Evolutionary conservation across 2,329 filamentous ascomycete species (phyloP), one percentile per base, ranked within the genome.

Genomic region (Plectosphaerella plurivora): DNA sequence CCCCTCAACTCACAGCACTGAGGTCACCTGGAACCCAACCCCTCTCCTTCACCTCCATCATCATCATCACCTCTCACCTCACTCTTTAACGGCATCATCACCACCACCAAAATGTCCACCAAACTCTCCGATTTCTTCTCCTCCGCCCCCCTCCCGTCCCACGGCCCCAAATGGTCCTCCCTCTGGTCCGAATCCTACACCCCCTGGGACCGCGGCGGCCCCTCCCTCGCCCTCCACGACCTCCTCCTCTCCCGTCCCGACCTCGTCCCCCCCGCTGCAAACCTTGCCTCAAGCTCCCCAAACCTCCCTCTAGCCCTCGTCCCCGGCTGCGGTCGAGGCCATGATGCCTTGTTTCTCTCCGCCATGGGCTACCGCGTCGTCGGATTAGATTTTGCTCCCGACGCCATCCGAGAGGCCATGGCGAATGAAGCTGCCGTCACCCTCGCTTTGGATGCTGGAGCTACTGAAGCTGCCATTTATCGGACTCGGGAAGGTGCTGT

Each of bases 241-340:
- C 59, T 82, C 14, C 68, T 84, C 28, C 56, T 65, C 47, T 68
- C 76, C 54, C 70, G 74, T 1, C 60, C 68, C 12, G 73, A 77
- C 53, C 68, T 81, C 49, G 68, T 81, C 28, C 67, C 69, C 1
- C 41, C 41, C 5, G 41, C 41, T 9, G 16, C 18, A 3, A 44
- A 44, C 16, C 60, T 59, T 45, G 51, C 68, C 59, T 57, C 33
- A 53, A 60, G 36, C 15, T 46, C 46, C 36, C 12, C 25, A 18
- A 33, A 33, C 51, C 81, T 79, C 60, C 75, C 73, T 11, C 42
- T 42, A 52, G 90, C 86, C 1, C 73, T 95, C 9, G 87, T 96
- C 0, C 88, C 91, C 0, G 91, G 90, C 5, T 96, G 91, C 68
- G 91, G 91, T 0, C 80, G 82, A 46, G 91, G 91, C 5, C 87